Percentiles rank a stretch among this genome's conserved stretches.
Conservation (phyloP, 2,329 filamentous ascomycete species). For the Cercospora janseana region DNA sequence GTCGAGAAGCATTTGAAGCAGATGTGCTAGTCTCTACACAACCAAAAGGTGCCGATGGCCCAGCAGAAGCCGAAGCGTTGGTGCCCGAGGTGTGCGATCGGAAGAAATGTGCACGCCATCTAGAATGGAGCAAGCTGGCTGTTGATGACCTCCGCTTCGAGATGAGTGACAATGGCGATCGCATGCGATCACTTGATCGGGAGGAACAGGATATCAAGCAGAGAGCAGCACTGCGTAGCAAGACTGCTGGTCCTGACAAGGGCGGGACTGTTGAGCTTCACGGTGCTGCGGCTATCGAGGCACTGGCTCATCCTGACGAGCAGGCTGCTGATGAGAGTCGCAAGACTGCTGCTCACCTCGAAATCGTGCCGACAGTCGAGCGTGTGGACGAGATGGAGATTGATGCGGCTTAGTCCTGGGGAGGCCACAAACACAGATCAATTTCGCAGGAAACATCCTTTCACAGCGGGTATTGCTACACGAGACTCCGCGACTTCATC, state of each 20-base stretch:
- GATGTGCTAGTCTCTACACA: constrained; percentile 46
- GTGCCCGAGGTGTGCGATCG: constrained; percentile 41
- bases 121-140: constrained; percentile 51
- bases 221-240: constrained; percentile 39
- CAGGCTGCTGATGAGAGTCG: not conserved
- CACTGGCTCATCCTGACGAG: not conserved
- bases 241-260: constrained; percentile 16
- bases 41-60: constrained; percentile 18
- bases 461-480: no score
- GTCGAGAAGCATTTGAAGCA: constrained; percentile 54
- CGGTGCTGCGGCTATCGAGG: constrained; percentile 2
- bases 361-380: constrained; percentile 8
- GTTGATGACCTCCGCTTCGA: constrained; percentile 50
- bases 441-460: no score
- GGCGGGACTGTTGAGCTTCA: constrained; percentile 26
- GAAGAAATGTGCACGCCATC: constrained; percentile 51
- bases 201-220: constrained; percentile 49
- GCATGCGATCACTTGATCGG: constrained; percentile 46
- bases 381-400: not conserved
- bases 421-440: no score
- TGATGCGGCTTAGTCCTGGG: not conserved
- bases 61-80: constrained; percentile 28
- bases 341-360: not conserved
- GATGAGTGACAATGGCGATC: constrained; percentile 46
- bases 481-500: no score